A percentile compares a stretch with the other conserved stretches of the same genome.
These are phyloP conservation scores for Dryas integrifolia DNA, from an alignment of 331 rosid genomes.

Conservation along the genomic window DNA sequence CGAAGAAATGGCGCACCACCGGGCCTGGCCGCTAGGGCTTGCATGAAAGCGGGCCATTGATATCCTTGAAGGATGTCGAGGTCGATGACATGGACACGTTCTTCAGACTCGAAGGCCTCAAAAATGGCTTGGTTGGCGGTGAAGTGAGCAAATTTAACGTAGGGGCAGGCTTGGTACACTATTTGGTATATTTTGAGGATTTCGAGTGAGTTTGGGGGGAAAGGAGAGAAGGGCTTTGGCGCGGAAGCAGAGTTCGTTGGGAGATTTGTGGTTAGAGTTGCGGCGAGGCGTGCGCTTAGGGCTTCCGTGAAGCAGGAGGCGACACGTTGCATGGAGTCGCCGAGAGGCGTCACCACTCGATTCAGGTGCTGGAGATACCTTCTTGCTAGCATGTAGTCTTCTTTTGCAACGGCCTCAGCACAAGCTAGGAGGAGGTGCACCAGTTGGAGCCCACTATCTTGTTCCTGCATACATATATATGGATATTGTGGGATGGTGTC, in stretches of 20 bases:
- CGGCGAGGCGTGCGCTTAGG: slow-evolving; percentile 60
- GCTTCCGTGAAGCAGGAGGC: slow-evolving; percentile 87
- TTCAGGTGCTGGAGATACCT: slow-evolving; percentile 75
- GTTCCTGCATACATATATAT: slow-evolving; percentile 40
- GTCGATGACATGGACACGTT: slow-evolving; percentile 81
- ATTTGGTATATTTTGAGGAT: slow-evolving; percentile 78
- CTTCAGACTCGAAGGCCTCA: slow-evolving; percentile 82
- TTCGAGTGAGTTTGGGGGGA: slow-evolving; percentile 68
- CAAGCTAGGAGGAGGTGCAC: slow-evolving; percentile 93
- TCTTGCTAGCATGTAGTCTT: slow-evolving; percentile 81
- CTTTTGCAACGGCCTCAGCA: slow-evolving; percentile 89
- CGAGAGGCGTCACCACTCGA: slow-evolving; percentile 62
- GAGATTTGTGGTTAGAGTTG: slow-evolving; percentile 46
- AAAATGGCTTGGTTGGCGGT: slow-evolving; percentile 91
- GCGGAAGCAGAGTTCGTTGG: neutral
- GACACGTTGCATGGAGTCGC: slow-evolving; percentile 90
- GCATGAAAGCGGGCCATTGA: slow-evolving; percentile 96
- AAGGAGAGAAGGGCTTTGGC: slow-evolving; percentile 35
- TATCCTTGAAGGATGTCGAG: slow-evolving; percentile 89
- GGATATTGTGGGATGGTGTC: too few relatives aligned
- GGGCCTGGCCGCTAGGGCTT: slow-evolving; percentile 75
- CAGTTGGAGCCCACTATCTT: slow-evolving; percentile 89
- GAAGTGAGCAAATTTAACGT: slow-evolving; percentile 84
- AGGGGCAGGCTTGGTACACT: slow-evolving; percentile 92
- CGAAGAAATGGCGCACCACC: slow-evolving; percentile 62